Evolutionary conservation across 768 basidiomycete genomes (phyloP), one percentile per base, ranked within the genome.

Genomic region (Dendrothele bispora): DNA sequence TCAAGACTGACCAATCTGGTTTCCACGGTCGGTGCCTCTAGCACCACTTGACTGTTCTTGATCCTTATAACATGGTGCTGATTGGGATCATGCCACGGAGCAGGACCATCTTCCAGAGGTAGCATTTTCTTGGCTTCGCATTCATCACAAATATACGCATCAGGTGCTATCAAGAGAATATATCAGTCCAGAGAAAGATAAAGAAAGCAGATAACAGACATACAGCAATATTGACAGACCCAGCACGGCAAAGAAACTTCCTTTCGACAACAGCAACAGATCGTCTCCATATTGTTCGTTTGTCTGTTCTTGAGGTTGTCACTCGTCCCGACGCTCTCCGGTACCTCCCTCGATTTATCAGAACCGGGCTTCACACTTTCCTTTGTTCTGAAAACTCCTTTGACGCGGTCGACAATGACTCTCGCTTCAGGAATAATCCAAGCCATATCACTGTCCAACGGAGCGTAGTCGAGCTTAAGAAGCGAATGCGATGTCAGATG

Each of bases 191-290:
- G 22, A 3, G 17, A 3, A 43, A 8, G n/a, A 8, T 4, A 5
- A 28, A 27, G 30, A 7, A 26, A 26, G 11, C 10, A 14, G 8
- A 10, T 32, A 32, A n/a, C n/a, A 10, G n/a, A 44, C 43, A 32
- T 32, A 44, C 43, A 30, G 20, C 26, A 44, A 20, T 4, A 44
- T 21, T 32, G n/a, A 32, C 43, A 44, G 4, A 44, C 43, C 43
- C 43, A 44, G 28, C 43, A 44, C 12, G 43, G 43, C 27, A 22
- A 4, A 18, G 26, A 15, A 11, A 44, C 43, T 44, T 30, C 43
- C 21, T 30, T 34, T 4, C 43, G 15, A 34, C 43, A 44, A 20
- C 30, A 44, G 28, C 43, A 44, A 21, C 43, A 44, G 7, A 34
- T 18, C 25, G 21, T 30, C 29, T 44, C 30, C n/a, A 17, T 7